Percentiles rank a stretch among this genome's conserved stretches.
phyloP scores from a whole-genome alignment of 2,329 filamentous ascomycete species.

The Pseudonectria buxi region DNA sequence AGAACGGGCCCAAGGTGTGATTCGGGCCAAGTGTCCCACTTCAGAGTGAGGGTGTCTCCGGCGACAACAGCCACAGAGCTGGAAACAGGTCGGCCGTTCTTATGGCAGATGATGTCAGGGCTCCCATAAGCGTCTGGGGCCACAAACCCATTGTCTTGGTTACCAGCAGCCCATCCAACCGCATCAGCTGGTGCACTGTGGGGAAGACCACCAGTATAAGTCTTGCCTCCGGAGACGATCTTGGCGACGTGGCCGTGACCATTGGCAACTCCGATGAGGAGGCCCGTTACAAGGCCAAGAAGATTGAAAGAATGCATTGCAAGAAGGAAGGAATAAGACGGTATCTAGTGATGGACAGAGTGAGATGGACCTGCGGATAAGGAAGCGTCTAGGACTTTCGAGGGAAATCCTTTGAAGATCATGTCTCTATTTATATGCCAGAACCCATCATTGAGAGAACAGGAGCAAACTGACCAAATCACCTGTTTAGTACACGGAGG shows the following conservation, averaged over 20 bases:
- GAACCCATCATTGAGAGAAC: too few relatives aligned
- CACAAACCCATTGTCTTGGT: constrained; percentile 39
- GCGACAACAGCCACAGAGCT: constrained; percentile 45
- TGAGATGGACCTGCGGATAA: too few relatives aligned
- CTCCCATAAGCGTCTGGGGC: constrained; percentile 32
- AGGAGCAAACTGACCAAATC: too few relatives aligned
- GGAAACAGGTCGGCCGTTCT: constrained; percentile 32
- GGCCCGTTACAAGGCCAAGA: constrained; percentile 11
- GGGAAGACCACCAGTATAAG: constrained; percentile 26
- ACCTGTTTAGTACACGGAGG: too few relatives aligned
- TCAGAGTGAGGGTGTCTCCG: constrained; percentile 49
- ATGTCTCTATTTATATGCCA: too few relatives aligned
- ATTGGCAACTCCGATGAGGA: constrained; percentile 20
- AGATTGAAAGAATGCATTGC: constrained; percentile 1
- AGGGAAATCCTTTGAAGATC: too few relatives aligned
- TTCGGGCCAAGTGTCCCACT: constrained; percentile 61
- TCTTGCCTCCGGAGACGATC: constrained; percentile 19
- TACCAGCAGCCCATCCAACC: constrained; percentile 28
- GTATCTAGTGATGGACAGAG: too few relatives aligned
- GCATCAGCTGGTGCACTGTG: constrained; percentile 22
- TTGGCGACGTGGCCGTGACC: constrained; percentile 24
- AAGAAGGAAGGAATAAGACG: constrained; percentile 1
- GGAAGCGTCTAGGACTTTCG: too few relatives aligned
- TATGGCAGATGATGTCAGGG: constrained; percentile 44
- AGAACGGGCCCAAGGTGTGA: constrained; percentile 56